These are phyloP conservation scores for Trichophyton equinum DNA, from an alignment of 2,329 filamentous ascomycete species.

Conservation along the genomic window DNA sequence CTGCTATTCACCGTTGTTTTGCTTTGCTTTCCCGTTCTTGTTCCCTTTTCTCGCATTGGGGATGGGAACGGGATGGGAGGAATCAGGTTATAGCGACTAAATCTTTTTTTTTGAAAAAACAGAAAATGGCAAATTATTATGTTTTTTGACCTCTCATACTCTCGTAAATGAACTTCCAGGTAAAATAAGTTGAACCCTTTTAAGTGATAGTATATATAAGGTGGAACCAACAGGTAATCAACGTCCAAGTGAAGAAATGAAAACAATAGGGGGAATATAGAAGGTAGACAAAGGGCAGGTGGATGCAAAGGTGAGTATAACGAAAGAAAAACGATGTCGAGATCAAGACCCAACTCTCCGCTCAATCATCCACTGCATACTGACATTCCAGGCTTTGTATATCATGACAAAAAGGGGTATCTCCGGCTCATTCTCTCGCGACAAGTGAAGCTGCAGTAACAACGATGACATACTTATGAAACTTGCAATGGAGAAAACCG, in stretches of 20 bases:
- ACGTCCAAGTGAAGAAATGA: background rate
- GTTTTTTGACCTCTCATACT: background rate
- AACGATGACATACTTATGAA: constrained; percentile 63
- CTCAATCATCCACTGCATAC: constrained; percentile 17
- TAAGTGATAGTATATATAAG: background rate
- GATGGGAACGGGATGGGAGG: background rate
- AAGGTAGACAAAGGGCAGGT: background rate
- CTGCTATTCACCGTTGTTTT: background rate
- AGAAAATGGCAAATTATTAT: background rate
- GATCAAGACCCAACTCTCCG: constrained; percentile 2
- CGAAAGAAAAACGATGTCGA: background rate
- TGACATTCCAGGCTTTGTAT: constrained; percentile 30
- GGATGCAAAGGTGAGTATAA: background rate
- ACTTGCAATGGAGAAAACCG: constrained; percentile 62
- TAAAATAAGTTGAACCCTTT: background rate
- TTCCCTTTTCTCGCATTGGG: background rate
- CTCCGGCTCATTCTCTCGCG: constrained; percentile 48
- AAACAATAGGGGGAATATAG: background rate
- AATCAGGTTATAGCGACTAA: background rate
- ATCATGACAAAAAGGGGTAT: constrained; percentile 45
- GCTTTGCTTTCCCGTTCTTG: background rate
- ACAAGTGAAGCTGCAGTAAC: constrained; percentile 53
- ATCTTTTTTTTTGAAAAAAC: background rate
- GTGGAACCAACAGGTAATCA: background rate
- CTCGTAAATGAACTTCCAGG: background rate